Conservation (phyloP, 306 rosid genomes). For the Lotus japonicus region DNA sequence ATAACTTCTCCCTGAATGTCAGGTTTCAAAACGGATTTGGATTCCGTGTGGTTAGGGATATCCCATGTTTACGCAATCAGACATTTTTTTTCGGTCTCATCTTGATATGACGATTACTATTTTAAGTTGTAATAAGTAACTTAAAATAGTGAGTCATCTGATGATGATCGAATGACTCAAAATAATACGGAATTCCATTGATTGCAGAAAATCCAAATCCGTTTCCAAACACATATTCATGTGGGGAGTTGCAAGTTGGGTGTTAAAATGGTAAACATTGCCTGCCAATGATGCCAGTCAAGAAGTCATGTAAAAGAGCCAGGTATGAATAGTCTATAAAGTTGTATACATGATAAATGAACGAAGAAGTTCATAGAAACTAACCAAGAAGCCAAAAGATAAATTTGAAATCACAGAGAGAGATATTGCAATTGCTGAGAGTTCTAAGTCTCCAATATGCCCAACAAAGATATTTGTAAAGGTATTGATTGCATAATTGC, state of each 20-base stretch:
- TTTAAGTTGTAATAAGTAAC: too few relatives aligned
- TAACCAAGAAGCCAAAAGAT: conserved; percentile 89
- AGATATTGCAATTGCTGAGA: conserved; percentile 72
- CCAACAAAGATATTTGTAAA: conserved; percentile 81
- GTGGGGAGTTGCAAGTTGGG: not conserved
- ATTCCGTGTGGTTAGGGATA: too few relatives aligned
- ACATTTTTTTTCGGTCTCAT: too few relatives aligned
- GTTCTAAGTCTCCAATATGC: conserved; percentile 67
- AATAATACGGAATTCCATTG: too few relatives aligned
- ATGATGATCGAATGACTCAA: too few relatives aligned
- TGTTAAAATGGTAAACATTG: not conserved
- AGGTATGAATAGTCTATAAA: not conserved
- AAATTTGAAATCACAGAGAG: conserved; percentile 72
- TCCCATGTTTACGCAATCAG: too few relatives aligned
- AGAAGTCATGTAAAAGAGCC: not conserved
- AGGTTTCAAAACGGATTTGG: too few relatives aligned
- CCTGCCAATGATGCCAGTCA: not conserved
- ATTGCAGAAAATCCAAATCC: too few relatives aligned
- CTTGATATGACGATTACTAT: too few relatives aligned
- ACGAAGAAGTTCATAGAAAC: conserved; percentile 8
- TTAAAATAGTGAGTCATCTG: too few relatives aligned
- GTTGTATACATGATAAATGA: not conserved
- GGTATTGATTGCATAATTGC: conserved; percentile 74
- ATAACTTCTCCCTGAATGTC: too few relatives aligned
- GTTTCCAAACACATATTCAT: not conserved